phyloP scores from a whole-genome alignment of 2,329 filamentous ascomycete species.

The Diplodia seriata region DNA sequence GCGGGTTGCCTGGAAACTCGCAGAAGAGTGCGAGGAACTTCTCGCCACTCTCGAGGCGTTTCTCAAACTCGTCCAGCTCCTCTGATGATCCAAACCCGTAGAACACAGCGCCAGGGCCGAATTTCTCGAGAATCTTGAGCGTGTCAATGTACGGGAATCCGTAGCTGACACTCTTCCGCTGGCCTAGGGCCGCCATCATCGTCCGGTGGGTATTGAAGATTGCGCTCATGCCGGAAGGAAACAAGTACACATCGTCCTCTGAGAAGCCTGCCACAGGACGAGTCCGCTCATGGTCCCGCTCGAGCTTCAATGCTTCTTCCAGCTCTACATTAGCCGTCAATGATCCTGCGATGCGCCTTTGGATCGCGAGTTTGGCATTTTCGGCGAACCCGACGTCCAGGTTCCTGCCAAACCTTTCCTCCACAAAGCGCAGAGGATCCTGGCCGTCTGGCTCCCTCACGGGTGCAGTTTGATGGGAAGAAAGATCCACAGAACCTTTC shows the following conservation, averaged over 20 bases:
- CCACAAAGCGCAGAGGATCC: conserved; percentile 82
- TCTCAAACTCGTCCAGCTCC: conserved; percentile 85
- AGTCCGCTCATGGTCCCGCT: conserved; percentile 50
- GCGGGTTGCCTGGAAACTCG: conserved; percentile 92
- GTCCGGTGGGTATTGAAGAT: conserved; percentile 88
- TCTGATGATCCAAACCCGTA: conserved; percentile 80
- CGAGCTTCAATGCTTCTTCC: conserved; percentile 62
- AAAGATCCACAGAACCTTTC: conserved; percentile 58
- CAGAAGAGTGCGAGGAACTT: conserved; percentile 85
- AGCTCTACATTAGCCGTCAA: conserved; percentile 76
- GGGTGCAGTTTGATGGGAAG: conserved; percentile 33
- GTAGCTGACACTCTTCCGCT: conserved; percentile 81
- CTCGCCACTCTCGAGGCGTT: conserved; percentile 73
- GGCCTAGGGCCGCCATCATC: conserved; percentile 69
- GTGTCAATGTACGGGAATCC: conserved; percentile 98
- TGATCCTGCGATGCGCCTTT: conserved; percentile 85
- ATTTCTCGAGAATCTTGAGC: conserved; percentile 92
- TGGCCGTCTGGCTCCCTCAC: conserved; percentile 51
- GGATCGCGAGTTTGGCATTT: conserved; percentile 84
- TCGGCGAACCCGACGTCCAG: conserved; percentile 79
- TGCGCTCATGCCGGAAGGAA: conserved; percentile 90
- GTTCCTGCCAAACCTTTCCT: conserved; percentile 93
- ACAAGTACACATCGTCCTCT: conserved; percentile 88
- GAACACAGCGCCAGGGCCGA: conserved; percentile 86
- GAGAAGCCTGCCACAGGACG: conserved; percentile 67